Evolutionary conservation across 306 rosid species (phyloP), one percentile per base, ranked within the genome.

Genomic region (Bauhinia variegata): DNA sequence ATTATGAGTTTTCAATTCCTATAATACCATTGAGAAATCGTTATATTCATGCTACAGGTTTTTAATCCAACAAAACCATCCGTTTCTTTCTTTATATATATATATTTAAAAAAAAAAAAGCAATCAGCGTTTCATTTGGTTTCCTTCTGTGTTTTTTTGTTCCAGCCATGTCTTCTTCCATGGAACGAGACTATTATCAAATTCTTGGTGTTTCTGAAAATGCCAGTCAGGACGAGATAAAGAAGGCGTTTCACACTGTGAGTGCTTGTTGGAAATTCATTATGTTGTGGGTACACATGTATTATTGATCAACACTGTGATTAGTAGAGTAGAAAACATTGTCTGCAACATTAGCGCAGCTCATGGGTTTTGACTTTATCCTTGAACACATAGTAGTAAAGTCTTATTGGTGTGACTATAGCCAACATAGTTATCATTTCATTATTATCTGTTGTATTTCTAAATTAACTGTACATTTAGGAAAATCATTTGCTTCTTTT

Each of bases 171-270:
- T 64, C 68, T 72, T 76, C 86, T 46, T 76, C 85, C 0, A 68
- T 78, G 6, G 78, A 78, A 37, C 84, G 75, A 36, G 89, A 86
- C 72, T 90, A 85, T 76, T 90, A 93, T 55, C 80, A 65, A 67
- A 67, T 81, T 77, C 97, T 93, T 3, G 92, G 90, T 59, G 79
- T 93, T 85, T 52, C 83, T 51, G 75, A 68, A 54, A 78, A 71
- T 69, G 95, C 99, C 19, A 85, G 80, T 75, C 81, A 84, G 60
- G 90, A 88, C 9, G 96, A 88, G 72, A 83, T 93, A 48, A 88
- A 88, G 68, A 93, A 83, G 72, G 95, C 95, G 4, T 93, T 77
- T 76, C 89, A 78, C 71, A 70, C 16, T 76, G 99, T 93, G 68
- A 76, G 97, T 81, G 46, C 63, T 65, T 63, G 32, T 51, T 65